Base-by-base conservation (phyloP, 164 flowering plant species). In the Annona squamosa region DNA sequence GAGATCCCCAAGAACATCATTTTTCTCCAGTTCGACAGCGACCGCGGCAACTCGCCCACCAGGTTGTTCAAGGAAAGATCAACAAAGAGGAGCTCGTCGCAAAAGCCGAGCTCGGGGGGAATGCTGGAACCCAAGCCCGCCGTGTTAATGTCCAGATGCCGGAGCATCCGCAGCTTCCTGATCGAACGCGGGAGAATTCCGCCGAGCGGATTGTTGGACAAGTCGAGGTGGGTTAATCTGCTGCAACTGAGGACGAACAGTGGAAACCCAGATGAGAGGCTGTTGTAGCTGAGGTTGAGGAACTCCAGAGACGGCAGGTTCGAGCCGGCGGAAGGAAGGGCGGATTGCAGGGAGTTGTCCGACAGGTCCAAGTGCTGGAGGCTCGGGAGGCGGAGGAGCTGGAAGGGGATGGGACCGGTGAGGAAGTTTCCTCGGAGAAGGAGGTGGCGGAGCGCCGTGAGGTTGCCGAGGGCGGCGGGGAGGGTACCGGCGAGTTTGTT, bases 121-220 rank as follows among this genome's bases (percentile, higher is more conserved):
- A 81, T 81, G 43, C 57, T 76, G 19, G 81, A 78, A 71, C 57
- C 73, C 63, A 81, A 69, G 47, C 74, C 68, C 12, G 72, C 67
- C 2, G 43, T n/a, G 18, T 13, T 4, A 19, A 81, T 75, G 46
- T 71, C 59, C 16, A 81, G 61, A 10, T 6, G 64, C 12, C 71
- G 72, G 19, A 81, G 81, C 79, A 71, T 76, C 47, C n/a, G 48
- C 80, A 85, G 82, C 26, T 78, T 78, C 62, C 86, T 85, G 45
- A 87, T 0, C 1, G 85, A 81, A 73, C 81, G 44, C 67, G 88
- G 90, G 42, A 86, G 75, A 1, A 26, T 62, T 43, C 89, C 87
- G 19, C 42, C 10, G 46, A 86, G 63, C 48, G 70, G 48, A 74
- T 83, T 86, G 5, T 76, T 65, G 46, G 61, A 37, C 46, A 86